phyloP scores from a whole-genome alignment of 257 asterid species.

The Scutellaria minor region DNA sequence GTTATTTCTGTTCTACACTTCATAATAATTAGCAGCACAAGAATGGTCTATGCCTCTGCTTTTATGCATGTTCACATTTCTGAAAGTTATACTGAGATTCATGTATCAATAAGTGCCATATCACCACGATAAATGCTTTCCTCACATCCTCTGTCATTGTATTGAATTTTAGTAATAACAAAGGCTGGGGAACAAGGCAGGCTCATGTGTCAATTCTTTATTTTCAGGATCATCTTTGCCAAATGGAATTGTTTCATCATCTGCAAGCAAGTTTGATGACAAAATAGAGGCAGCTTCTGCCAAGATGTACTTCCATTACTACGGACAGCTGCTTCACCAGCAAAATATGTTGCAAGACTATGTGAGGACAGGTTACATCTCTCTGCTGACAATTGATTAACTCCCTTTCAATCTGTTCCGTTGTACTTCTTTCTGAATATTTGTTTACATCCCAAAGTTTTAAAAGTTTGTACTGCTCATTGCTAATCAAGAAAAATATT shows the following conservation, averaged over 20 bases:
- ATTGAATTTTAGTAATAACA: slow-evolving; percentile 7
- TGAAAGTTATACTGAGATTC: slow-evolving; percentile 1
- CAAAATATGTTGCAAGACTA: slow-evolving; percentile 99
- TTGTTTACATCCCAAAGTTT: slow-evolving; percentile 17
- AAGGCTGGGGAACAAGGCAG: slow-evolving; percentile 8
- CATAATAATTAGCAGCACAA: background rate
- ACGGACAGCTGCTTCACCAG: slow-evolving; percentile 97
- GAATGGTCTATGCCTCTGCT: background rate
- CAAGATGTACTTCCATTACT: slow-evolving; percentile 97
- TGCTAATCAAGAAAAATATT: background rate
- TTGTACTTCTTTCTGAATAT: slow-evolving; percentile 1
- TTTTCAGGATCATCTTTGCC: slow-evolving; percentile 62
- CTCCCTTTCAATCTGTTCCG: slow-evolving; percentile 22
- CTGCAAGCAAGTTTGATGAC: slow-evolving; percentile 84
- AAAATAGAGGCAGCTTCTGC: slow-evolving; percentile 97
- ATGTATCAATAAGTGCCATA: slow-evolving; percentile 7
- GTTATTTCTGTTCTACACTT: slow-evolving; percentile 10
- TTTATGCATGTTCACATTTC: background rate
- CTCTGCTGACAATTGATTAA: slow-evolving; percentile 32
- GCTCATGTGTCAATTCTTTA: slow-evolving; percentile 31
- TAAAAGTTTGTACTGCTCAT: slow-evolving; percentile 15
- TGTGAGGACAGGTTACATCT: slow-evolving; percentile 88
- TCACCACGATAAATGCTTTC: slow-evolving; percentile 22
- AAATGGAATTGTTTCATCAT: slow-evolving; percentile 62
- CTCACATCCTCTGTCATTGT: background rate